These are phyloP conservation scores for Penicilliopsis zonata DNA, from an alignment of 495 filamentous ascomycete species.

Conservation along the genomic window DNA sequence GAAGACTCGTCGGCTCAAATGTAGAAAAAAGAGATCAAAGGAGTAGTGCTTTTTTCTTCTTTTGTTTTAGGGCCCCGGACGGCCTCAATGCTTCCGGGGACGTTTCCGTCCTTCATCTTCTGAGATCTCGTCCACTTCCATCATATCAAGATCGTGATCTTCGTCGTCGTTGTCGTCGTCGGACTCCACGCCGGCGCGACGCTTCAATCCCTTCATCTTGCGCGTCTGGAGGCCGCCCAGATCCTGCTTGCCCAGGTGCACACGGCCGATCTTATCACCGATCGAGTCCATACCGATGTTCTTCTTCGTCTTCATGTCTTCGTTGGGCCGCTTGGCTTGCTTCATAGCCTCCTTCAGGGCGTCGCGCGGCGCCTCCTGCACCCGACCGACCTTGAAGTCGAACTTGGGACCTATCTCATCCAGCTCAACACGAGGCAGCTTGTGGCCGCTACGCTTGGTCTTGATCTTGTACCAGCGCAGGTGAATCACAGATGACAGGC, in stretches of 20 bases:
- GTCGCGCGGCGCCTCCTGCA: slow-evolving; percentile 61
- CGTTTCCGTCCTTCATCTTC: slow-evolving; percentile 31
- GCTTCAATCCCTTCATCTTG: slow-evolving; percentile 99
- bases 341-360: slow-evolving; percentile 84
- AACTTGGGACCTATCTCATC: slow-evolving; percentile 94
- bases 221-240: slow-evolving; percentile 77
- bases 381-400: slow-evolving; percentile 78
- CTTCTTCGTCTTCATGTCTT: slow-evolving; percentile 66
- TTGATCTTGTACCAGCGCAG: slow-evolving; percentile 72
- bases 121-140: slow-evolving; percentile 31
- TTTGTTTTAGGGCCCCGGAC: no score
- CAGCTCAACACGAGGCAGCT: slow-evolving; percentile 78
- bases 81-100: slow-evolving; percentile 21
- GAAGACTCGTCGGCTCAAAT: not conserved
- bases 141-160: slow-evolving; percentile 25
- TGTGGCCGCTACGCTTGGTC: slow-evolving; percentile 78
- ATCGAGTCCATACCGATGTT: slow-evolving; percentile 84
- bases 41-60: slow-evolving; percentile 5
- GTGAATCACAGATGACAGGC: slow-evolving; percentile 57
- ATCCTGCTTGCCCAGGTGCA: slow-evolving; percentile 89
- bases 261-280: slow-evolving; percentile 89
- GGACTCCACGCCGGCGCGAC: slow-evolving; percentile 46
- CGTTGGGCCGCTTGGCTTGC: slow-evolving; percentile 57
- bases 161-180: slow-evolving; percentile 29
- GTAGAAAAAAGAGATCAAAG: not conserved